A percentile compares a stretch with the other conserved stretches of the same genome.
phyloP scores from a whole-genome alignment of 2,329 filamentous ascomycete species.

The Trichoderma polysporum region DNA sequence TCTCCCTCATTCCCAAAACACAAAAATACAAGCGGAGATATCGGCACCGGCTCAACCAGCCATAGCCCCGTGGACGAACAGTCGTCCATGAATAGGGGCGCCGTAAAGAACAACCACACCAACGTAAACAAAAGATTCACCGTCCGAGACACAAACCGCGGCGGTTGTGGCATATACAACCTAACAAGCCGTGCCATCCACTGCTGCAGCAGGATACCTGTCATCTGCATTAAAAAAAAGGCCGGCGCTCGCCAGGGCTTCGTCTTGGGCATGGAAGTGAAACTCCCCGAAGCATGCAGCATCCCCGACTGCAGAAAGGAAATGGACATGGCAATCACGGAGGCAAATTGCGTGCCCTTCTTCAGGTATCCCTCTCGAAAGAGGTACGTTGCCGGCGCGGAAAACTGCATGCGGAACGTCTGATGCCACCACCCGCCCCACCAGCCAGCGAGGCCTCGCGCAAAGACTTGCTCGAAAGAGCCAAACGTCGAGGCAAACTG shows the following conservation, averaged over 20 bases:
- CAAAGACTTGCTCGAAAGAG: conserved; percentile 52
- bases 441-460: conserved; percentile 73
- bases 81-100: conserved; percentile 69
- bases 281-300: conserved; percentile 70
- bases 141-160: conserved; percentile 46
- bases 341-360: conserved; percentile 30
- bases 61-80: conserved; percentile 72
- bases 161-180: conserved; percentile 37
- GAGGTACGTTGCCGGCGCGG: conserved; percentile 56
- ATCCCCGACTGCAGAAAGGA: conserved; percentile 64
- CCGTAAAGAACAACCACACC: conserved; percentile 68
- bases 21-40: conserved; percentile 67
- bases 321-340: conserved; percentile 34
- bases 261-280: conserved; percentile 58
- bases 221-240: conserved; percentile 72
- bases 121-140: conserved; percentile 64
- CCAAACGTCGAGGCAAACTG: conserved; percentile 58
- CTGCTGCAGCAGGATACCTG: conserved; percentile 64
- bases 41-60: conserved; percentile 78
- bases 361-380: conserved; percentile 40
- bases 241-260: conserved; percentile 53
- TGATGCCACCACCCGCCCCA: conserved; percentile 94
- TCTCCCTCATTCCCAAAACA: conserved; percentile 62
- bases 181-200: conserved; percentile 37
- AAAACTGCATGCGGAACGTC: conserved; percentile 73